These are phyloP conservation scores for Elongisporangium undulatum DNA, from an alignment of 352 stramenopile genomes.

Conservation along the genomic window DNA sequence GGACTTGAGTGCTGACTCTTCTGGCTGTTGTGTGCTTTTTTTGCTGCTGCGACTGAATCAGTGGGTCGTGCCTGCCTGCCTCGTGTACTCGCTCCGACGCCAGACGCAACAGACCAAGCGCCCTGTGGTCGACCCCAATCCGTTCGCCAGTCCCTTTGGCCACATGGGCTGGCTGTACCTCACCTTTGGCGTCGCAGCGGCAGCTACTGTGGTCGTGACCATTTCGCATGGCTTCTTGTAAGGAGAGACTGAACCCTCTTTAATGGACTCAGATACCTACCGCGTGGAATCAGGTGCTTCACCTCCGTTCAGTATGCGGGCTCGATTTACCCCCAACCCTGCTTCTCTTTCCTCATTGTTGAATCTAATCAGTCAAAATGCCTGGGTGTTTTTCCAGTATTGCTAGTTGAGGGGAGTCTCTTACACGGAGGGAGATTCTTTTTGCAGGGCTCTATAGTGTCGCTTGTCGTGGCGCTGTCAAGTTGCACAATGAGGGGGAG, in stretches of 20 bases:
- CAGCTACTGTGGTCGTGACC: constrained; percentile 71
- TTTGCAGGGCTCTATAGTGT: not conserved
- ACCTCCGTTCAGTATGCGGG: not conserved
- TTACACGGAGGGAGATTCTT: not conserved
- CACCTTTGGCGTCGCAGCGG: constrained; percentile 49
- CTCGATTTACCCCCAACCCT: not conserved
- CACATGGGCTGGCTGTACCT: constrained; percentile 65
- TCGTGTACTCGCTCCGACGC: constrained; percentile 68
- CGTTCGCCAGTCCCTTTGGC: constrained; percentile 72
- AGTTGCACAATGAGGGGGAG: constrained; percentile 7
- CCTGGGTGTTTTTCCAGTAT: not conserved
- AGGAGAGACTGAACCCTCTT: constrained; percentile 2
- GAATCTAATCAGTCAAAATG: not conserved
- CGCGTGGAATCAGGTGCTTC: not conserved
- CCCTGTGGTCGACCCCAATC: constrained; percentile 38
- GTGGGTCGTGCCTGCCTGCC: constrained; percentile 79
- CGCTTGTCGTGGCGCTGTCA: not conserved
- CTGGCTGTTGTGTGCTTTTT: constrained; percentile 7
- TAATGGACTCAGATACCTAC: not conserved
- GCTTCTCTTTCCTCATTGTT: not conserved
- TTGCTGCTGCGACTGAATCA: constrained; percentile 17
- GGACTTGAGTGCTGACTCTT: constrained; percentile 8
- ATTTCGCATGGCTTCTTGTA: constrained; percentile 50
- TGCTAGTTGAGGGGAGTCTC: not conserved
- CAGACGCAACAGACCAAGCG: constrained; percentile 18